Evolutionary conservation across 2,329 filamentous ascomycete species (phyloP).

Genomic region (Pestalotiopsis sp.): DNA sequence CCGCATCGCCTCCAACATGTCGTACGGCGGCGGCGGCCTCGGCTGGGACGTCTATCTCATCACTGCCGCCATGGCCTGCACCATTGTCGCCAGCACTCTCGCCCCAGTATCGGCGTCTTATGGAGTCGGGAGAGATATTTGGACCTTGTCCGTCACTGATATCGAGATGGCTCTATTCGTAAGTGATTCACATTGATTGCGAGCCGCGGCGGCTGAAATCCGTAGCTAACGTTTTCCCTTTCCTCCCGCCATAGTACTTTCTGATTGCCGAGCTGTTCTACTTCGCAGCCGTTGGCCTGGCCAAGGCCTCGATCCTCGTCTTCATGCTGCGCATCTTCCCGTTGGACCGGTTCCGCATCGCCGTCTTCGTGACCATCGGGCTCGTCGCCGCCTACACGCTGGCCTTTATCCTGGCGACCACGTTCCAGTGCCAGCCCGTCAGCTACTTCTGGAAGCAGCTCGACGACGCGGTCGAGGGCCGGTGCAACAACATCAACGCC

Average conservation of each 20-base stretch:
- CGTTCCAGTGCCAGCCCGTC: slow-evolving; percentile 37
- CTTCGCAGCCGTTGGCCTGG: slow-evolving; percentile 22
- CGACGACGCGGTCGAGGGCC: slow-evolving; percentile 17
- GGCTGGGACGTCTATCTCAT: slow-evolving; percentile 18
- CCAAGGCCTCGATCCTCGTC: slow-evolving; percentile 30
- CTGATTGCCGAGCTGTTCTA: slow-evolving; percentile 37
- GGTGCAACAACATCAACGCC: slow-evolving; percentile 34
- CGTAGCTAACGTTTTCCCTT: too few species aligned
- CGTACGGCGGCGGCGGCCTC: slow-evolving; percentile 6
- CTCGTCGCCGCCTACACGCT: slow-evolving; percentile 26
- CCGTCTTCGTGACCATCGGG: slow-evolving; percentile 28
- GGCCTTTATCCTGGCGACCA: slow-evolving; percentile 24
- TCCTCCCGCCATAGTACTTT: slow-evolving; percentile 20
- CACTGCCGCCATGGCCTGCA: slow-evolving; percentile 9
- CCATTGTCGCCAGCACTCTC: slow-evolving; percentile 9
- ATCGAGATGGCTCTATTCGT: slow-evolving; percentile 19
- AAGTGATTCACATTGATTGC: not conserved
- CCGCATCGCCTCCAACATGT: slow-evolving; percentile 10
- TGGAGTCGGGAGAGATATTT: slow-evolving; percentile 21
- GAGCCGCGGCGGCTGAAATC: not conserved
- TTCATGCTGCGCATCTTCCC: slow-evolving; percentile 38
- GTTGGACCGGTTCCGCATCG: slow-evolving; percentile 24
- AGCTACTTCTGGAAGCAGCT: slow-evolving; percentile 15
- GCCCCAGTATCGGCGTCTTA: slow-evolving; percentile 6
- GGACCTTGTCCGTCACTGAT: slow-evolving; percentile 16